Percentiles rank a stretch among this genome's conserved stretches.
phyloP scores from a whole-genome alignment of 306 rosid species.

The Prunus mume region DNA sequence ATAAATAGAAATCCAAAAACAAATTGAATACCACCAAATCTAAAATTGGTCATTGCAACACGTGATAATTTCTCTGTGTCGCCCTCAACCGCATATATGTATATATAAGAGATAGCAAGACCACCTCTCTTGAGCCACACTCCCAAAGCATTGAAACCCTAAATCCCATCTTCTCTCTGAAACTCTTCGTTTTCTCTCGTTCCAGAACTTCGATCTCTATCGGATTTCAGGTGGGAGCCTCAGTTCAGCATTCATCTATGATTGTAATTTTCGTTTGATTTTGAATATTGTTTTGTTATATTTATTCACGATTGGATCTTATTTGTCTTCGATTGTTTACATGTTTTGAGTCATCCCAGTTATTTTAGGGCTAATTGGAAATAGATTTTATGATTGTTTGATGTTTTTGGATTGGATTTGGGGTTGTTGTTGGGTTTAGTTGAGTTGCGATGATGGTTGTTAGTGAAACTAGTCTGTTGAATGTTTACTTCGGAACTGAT shows the following conservation, averaged over 20 bases:
- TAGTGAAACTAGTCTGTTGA: background rate
- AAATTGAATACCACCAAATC: background rate
- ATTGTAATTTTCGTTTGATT: background rate
- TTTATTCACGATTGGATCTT: background rate
- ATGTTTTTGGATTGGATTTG: background rate
- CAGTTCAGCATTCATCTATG: background rate
- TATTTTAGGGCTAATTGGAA: background rate
- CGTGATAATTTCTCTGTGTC: background rate
- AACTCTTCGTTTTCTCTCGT: background rate
- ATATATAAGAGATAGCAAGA: background rate
- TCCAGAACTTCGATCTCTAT: background rate
- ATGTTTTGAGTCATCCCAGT: background rate
- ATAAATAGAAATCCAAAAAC: background rate
- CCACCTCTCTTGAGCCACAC: background rate
- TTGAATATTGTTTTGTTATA: background rate
- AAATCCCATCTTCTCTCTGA: background rate
- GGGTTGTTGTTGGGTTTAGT: background rate
- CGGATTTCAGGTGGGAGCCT: background rate
- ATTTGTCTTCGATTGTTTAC: background rate
- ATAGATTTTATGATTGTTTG: background rate
- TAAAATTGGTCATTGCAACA: background rate
- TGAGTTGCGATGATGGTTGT: background rate
- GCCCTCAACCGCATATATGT: background rate
- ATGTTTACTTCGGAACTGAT: background rate
- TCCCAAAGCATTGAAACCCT: background rate